Evolutionary conservation across 371 early-diverging fungal genomes (phyloP), one percentile per base, ranked within the genome.

Genomic region (Mucor ambiguus): DNA sequence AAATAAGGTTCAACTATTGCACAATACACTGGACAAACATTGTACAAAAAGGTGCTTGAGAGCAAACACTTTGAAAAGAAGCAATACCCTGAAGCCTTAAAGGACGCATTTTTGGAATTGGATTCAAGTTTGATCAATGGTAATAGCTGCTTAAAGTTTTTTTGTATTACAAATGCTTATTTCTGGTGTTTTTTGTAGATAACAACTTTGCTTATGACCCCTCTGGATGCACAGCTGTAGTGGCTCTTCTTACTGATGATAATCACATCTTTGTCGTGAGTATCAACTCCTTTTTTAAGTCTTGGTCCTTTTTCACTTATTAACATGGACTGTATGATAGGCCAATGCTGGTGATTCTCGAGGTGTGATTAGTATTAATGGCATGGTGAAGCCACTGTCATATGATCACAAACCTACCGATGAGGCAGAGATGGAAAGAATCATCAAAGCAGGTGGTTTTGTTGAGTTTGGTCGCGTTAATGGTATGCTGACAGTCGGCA

Each of bases 381-480:
- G 98, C 11, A 75, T 71, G 4, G 91, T 90, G 4, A 78, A 80
- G 10, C 81, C 91, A 20, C 79, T 97, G 62, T 94, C 95, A n/a
- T 80, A 78, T 64, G 98, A 97, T 72, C 98, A 97, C 80, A 97
- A 97, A 77, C 98, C 98, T 28, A 84, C 79, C 24, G 91, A 92
- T 69, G 52, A 61, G 80, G 87, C 72, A 48, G 98, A 97, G 76
- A 77, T 84, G 52, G 81, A 82, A 60, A 88, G 98, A 62, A 97
- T 97, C 72, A 74, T 75, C 43, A 84, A 81, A 22, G 96, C 94
- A 32, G 98, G 98, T 68, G 98, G 98, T 8, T 96, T 92, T 84
- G 96, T 97, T 41, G 96, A 96, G 73, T 95, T 90, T 80, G 94
- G 95, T 3, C 89, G 98, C 35, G 97, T 97, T 37, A 97, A 97